Base-by-base conservation (phyloP, 2,329 filamentous ascomycete species). In the Diaporthe ilicicola region DNA sequence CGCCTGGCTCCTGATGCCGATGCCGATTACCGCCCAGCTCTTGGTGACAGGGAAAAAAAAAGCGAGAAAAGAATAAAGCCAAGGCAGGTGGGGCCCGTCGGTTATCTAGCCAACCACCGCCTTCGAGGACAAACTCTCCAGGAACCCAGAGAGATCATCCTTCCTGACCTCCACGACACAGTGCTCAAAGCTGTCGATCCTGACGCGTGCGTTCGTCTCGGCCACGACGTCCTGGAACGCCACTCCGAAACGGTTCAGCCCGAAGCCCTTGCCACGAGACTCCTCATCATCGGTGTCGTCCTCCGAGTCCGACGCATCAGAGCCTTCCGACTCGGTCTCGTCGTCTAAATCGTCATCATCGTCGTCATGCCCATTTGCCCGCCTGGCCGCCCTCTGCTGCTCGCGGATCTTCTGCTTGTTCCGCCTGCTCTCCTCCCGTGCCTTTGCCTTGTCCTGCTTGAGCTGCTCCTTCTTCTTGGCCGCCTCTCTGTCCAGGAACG, bases 101-200 rank as follows among this genome's bases (percentile, higher is more conserved):
- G 12, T 13, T 34, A 9, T n/a, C 80, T 79, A 92, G 53, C 90
- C 89, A 68, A 92, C 92, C 22, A 98, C 94, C 70, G 91, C 91
- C 87, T 97, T 97, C 88, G 94, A 92, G 82, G 95, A 98, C 79
- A 99, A 81, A 69, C 92, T 92, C 84, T 99, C 96, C 75, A 99
- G 84, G 80, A 99, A 99, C 0, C 92, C 94, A 19, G 91, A 90
- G 34, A 99, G 83, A 81, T 98, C 96, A 79, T 98, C 96, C 84
- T 97, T 98, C 82, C 92, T 92, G n/a, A 99, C 95, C 80, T 99
- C 96, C 56, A 98, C 95, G 9, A 98, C 96, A 77, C 94, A 97
- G 80, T 97, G 94, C 82, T 99, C 96, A 78, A 99, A 99, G 80
- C 93, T 97, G 82, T 99, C 96, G 78, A 98, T 97, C 72, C 94